Conservation (phyloP, 352 stramenopile genomes). For the Pythium chondricola region DNA sequence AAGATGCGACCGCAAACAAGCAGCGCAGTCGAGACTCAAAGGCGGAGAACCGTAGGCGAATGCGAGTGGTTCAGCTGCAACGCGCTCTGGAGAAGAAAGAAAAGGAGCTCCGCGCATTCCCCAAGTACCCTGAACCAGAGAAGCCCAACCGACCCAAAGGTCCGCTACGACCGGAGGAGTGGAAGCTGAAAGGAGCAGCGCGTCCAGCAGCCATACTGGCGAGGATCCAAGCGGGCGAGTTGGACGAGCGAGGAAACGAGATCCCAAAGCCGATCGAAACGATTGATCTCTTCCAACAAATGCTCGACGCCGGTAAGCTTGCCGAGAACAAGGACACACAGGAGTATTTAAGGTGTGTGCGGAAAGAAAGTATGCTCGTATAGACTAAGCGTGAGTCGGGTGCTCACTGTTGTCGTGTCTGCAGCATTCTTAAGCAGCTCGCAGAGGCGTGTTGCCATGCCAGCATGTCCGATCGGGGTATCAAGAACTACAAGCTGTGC, state of each 20-base stretch:
- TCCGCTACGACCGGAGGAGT: slow-evolving; percentile 49
- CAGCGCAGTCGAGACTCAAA: slow-evolving; percentile 61
- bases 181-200: slow-evolving; percentile 77
- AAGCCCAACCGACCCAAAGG: slow-evolving; percentile 45
- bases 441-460: slow-evolving; percentile 66
- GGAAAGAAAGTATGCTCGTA: background rate
- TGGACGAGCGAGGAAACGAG: slow-evolving; percentile 72
- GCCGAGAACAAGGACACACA: slow-evolving; percentile 54
- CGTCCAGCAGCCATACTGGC: slow-evolving; percentile 60
- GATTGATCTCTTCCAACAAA: slow-evolving; percentile 64
- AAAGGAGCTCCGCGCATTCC: slow-evolving; percentile 53
- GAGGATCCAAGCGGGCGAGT: slow-evolving; percentile 71
- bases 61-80: slow-evolving; percentile 81
- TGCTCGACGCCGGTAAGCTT: slow-evolving; percentile 42
- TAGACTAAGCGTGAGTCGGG: too few relatives aligned
- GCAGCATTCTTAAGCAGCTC: slow-evolving; percentile 61
- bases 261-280: slow-evolving; percentile 70
- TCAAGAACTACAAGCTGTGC: slow-evolving; percentile 77
- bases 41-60: slow-evolving; percentile 50
- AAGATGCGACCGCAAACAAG: slow-evolving; percentile 50
- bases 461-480: slow-evolving; percentile 64
- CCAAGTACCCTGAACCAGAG: slow-evolving; percentile 28
- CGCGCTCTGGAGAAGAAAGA: slow-evolving; percentile 65
- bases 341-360: slow-evolving; percentile 54
- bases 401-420: slow-evolving; percentile 1